Base-by-base conservation (phyloP, 2,329 filamentous ascomycete species). In the Scleromitrula shiraiana region DNA sequence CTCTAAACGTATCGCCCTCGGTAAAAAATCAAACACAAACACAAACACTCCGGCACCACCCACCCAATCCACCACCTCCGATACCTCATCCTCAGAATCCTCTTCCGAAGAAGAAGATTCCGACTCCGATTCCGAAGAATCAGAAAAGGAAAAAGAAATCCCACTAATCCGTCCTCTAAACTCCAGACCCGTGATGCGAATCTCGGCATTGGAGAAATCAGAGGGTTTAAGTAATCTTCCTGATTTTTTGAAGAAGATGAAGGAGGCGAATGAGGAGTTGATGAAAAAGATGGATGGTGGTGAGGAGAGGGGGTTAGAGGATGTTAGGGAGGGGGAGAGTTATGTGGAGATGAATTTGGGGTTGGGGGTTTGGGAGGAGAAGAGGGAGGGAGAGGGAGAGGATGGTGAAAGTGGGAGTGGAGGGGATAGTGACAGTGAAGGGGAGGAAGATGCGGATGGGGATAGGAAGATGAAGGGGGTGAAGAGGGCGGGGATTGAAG, bases 321-420 rank as follows among this genome's bases (percentile, higher is more conserved):
- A 52, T 24, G 30, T 49, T 9, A 50, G 19, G 9, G 37, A 53
- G n/a, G 54, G 54, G n/a, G 24, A 53, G 14, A 49, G 27, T 23
- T 51, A 54, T 27, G 40, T 29, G 36, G 41, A 48, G 26, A 56
- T 57, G 54, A 50, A 57, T 24, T 41, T 55, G 7, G 54, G 54
- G 15, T 30, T 56, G 10, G 55, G 52, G 6, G 54, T 56, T 42
- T 41, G 53, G n/a, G 54, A 57, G 29, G 54, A 56, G 36, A 52
- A 50, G 45, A 46, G 24, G 26, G 46, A 49, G 2, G 30, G 37
- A 7, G 43, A 12, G 1, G 33, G 27, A 12, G 24, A 15, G 2
- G 15, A 12, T 17, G 26, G 30, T 30, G 35, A 23, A n/a, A 43
- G 24, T 36, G 23, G 19, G 14, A 29, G 24, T 19, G 35, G 30